A percentile compares a stretch with the other conserved stretches of the same genome.
These are phyloP conservation scores for Persicaria tinctoria DNA, from an alignment of 148 eudicot species.

Conservation along the genomic window DNA sequence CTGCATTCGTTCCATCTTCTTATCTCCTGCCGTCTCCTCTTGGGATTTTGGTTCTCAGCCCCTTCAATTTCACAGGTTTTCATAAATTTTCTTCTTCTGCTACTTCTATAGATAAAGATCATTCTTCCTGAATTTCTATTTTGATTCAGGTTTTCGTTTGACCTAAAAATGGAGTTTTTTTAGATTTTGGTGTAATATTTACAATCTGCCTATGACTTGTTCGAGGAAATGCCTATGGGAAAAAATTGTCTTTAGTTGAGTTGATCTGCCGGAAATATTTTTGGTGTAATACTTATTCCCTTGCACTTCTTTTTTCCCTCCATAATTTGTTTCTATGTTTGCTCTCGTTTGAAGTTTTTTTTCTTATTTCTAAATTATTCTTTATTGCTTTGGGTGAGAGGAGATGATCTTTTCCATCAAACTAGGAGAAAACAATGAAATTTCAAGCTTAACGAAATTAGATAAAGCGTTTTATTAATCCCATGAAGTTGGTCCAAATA, in stretches of 20 bases:
- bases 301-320: too few relatives aligned
- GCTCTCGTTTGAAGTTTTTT: too few relatives aligned
- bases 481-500: too few relatives aligned
- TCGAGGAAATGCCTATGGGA: neutral
- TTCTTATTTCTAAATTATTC: too few relatives aligned
- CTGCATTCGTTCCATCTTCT: neutral
- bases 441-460: too few relatives aligned
- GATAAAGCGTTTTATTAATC: too few relatives aligned
- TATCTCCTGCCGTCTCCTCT: neutral
- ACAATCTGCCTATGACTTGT: neutral
- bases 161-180: neutral
- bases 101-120: neutral
- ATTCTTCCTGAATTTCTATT: neutral
- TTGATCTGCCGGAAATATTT: neutral
- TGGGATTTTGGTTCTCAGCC: neutral
- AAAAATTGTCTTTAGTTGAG: neutral
- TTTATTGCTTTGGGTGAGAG: too few relatives aligned
- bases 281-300: too few relatives aligned
- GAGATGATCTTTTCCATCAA: too few relatives aligned
- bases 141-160: neutral
- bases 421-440: too few relatives aligned
- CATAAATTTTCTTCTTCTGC: neutral
- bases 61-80: neutral
- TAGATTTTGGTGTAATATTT: neutral
- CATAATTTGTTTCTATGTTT: too few relatives aligned